A percentile compares a stretch with the other conserved stretches of the same genome.
Evolutionary conservation across 208 protist species (phyloP).

Genomic region (Leishmania guyanensis): DNA sequence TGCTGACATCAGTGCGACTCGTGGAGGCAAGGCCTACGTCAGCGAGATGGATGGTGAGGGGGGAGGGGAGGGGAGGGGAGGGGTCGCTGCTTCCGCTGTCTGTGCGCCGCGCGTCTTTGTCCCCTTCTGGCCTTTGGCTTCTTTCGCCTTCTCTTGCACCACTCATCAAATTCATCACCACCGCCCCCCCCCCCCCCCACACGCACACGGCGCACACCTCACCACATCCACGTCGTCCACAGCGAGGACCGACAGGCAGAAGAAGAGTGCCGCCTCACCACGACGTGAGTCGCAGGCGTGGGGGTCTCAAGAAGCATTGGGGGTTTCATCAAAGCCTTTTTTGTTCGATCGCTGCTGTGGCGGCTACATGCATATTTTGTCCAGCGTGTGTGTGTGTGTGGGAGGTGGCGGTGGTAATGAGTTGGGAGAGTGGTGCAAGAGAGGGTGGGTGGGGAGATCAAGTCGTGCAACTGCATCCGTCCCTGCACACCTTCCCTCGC

Average conservation of each 20-base stretch:
- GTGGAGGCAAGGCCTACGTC: background rate
- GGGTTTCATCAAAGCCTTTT: too few species aligned
- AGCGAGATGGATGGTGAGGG: background rate
- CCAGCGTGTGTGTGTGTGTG: background rate
- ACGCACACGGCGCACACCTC: too few species aligned
- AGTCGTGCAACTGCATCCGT: background rate
- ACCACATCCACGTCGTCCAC: too few species aligned
- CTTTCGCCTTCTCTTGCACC: too few species aligned
- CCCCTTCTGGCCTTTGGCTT: too few species aligned
- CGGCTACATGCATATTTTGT: background rate
- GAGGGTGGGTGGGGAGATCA: background rate
- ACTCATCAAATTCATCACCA: too few species aligned
- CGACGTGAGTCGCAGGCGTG: too few species aligned
- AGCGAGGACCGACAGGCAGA: too few species aligned
- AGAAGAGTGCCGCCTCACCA: too few species aligned
- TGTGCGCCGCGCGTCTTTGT: background rate
- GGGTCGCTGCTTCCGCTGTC: background rate
- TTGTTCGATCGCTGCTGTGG: background rate
- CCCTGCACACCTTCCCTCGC: background rate
- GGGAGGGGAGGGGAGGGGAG: background rate
- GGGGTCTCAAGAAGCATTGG: too few species aligned
- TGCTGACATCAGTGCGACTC: background rate
- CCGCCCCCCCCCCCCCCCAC: too few species aligned
- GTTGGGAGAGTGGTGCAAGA: background rate
- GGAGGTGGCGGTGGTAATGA: background rate